Conservation (phyloP, 2,329 filamentous ascomycete species). For the Dothideomycetes sp. region DNA sequence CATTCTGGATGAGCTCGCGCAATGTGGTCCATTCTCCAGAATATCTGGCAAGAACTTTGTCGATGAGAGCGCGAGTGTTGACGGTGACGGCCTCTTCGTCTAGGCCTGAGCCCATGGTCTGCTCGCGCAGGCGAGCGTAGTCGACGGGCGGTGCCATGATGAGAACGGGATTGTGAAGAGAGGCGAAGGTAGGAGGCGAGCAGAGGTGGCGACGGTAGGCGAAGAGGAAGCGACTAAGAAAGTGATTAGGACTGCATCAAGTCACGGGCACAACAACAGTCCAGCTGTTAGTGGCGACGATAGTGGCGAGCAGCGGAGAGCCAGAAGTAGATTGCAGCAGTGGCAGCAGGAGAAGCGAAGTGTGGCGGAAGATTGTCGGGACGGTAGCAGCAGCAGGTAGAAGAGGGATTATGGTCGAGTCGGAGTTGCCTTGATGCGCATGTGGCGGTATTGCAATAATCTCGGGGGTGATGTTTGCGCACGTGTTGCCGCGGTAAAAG, state of each 20-base stretch:
- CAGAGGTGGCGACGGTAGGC: background rate
- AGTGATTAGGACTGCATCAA: background rate
- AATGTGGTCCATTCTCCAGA: conserved; percentile 86
- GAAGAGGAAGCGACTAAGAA: no score
- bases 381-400: no score
- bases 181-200: background rate
- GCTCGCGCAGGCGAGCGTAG: conserved; percentile 63
- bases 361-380: no score
- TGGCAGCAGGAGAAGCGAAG: no score
- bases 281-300: background rate
- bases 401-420: no score
- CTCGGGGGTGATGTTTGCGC: no score
- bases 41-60: conserved; percentile 93
- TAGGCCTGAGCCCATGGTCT: conserved; percentile 73
- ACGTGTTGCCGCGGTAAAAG: no score
- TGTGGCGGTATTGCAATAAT: no score
- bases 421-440: no score
- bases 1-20: conserved; percentile 93
- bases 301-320: background rate
- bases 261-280: background rate
- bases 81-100: conserved; percentile 97
- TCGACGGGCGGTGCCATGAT: conserved; percentile 30
- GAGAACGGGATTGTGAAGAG: no score
- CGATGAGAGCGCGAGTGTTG: conserved; percentile 90
- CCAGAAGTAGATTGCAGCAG: background rate